phyloP scores from a whole-genome alignment of 345 rosid species.

The Citrus hindsii region DNA sequence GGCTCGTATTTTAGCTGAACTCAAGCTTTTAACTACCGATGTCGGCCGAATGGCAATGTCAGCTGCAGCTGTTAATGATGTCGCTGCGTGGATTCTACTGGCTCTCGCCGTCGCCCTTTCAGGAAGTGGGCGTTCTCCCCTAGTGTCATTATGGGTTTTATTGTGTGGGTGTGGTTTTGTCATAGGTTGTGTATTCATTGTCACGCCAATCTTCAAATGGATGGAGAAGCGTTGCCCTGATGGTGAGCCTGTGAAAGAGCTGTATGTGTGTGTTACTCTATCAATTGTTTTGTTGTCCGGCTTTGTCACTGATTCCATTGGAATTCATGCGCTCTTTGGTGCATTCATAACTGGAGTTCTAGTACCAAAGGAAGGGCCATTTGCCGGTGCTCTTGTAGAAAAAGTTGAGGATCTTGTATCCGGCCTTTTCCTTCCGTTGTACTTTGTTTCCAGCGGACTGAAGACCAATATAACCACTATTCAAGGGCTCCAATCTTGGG shows the following conservation, averaged over 20 bases:
- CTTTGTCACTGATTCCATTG: slow-evolving; percentile 63
- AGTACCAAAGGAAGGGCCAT: slow-evolving; percentile 70
- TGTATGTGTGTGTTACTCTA: slow-evolving; percentile 58
- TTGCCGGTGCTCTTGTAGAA: slow-evolving; percentile 61
- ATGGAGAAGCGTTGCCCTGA: slow-evolving; percentile 67
- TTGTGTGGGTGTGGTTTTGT: slow-evolving; percentile 56
- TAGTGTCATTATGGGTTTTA: slow-evolving; percentile 70
- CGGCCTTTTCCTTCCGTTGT: slow-evolving; percentile 67
- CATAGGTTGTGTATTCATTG: slow-evolving; percentile 23
- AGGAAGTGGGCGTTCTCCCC: slow-evolving; percentile 46
- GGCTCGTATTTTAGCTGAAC: slow-evolving; percentile 84
- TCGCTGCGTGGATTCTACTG: slow-evolving; percentile 80
- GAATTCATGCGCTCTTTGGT: slow-evolving; percentile 77
- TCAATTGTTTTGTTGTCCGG: slow-evolving; percentile 55
- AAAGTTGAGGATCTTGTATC: slow-evolving; percentile 81
- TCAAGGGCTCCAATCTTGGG: slow-evolving; percentile 65
- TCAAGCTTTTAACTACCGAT: slow-evolving; percentile 78
- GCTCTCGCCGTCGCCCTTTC: slow-evolving; percentile 78
- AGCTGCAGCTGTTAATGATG: slow-evolving; percentile 77
- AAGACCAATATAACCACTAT: slow-evolving; percentile 70
- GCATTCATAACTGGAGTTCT: slow-evolving; percentile 72
- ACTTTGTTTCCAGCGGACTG: slow-evolving; percentile 80
- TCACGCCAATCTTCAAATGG: slow-evolving; percentile 46
- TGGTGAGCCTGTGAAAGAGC: slow-evolving; percentile 74
- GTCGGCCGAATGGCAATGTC: slow-evolving; percentile 76